These are phyloP conservation scores for Neurospora africana DNA, from an alignment of 495 filamentous ascomycete genomes.

Conservation along the genomic window DNA sequence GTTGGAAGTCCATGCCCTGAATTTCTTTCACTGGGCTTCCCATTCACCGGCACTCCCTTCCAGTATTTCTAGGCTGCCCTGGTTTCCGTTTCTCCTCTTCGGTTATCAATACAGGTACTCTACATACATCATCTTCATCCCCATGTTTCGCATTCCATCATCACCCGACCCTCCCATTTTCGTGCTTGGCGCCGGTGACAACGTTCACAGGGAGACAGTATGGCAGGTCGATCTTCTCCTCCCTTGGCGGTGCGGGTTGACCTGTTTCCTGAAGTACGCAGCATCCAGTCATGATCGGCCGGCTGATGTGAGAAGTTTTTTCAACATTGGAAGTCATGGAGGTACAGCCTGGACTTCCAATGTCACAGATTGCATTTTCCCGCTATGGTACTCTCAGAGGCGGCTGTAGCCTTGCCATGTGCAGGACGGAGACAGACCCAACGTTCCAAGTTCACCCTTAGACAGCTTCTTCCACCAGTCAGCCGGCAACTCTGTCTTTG, in stretches of 20 bases:
- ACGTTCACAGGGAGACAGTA: slow-evolving; percentile 20
- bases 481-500: slow-evolving; percentile 11
- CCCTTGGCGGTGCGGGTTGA: slow-evolving; percentile 81
- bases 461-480: slow-evolving; percentile 17
- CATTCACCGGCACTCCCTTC: neutral
- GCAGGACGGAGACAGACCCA: too few species aligned
- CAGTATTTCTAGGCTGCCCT: neutral
- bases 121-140: neutral
- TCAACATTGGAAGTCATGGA: too few species aligned
- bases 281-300: slow-evolving; percentile 74
- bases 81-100: neutral
- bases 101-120: neutral
- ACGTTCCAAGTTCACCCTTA: slow-evolving; percentile 3
- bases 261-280: slow-evolving; percentile 89
- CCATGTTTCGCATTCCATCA: neutral
- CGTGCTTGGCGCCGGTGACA: slow-evolving; percentile 13
- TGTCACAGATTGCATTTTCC: too few species aligned
- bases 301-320: slow-evolving; percentile 47
- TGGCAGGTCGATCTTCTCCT: slow-evolving; percentile 15
- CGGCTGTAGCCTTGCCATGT: too few species aligned
- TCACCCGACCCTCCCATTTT: slow-evolving; percentile 1
- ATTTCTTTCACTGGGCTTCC: neutral
- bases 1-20: neutral
- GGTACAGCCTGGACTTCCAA: too few species aligned
- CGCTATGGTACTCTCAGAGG: too few species aligned